Evolutionary conservation across 2,329 filamentous ascomycete genomes (phyloP).

Genomic region (Colletotrichum trifolii): DNA sequence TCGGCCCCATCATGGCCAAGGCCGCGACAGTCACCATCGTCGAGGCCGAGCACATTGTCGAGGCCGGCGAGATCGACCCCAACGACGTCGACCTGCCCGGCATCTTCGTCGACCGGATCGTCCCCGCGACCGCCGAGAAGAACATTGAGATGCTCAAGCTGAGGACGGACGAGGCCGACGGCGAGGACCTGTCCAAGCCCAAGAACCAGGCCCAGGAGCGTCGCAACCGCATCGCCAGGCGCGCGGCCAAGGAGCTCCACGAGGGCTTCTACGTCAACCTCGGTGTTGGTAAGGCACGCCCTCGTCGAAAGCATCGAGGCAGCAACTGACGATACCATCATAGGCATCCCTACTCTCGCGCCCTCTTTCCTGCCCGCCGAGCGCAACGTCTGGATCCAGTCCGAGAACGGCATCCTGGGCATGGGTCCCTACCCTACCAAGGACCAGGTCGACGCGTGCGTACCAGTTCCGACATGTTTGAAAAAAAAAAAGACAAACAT

Average conservation of each 20-base stretch:
- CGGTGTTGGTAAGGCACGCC: conserved; percentile 61
- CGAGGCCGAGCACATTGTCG: conserved; percentile 86
- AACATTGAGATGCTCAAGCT: conserved; percentile 77
- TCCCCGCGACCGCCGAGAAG: conserved; percentile 78
- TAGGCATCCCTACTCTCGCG: conserved; percentile 85
- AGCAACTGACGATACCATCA: too few relatives aligned
- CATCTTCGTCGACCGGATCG: conserved; percentile 85
- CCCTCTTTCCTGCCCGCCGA: conserved; percentile 77
- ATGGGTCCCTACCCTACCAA: conserved; percentile 84
- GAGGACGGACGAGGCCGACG: conserved; percentile 53
- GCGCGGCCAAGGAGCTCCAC: conserved; percentile 84
- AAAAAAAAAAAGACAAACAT: neutral
- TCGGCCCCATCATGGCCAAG: conserved; percentile 83
- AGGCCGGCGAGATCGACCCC: conserved; percentile 76
- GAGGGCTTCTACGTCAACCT: conserved; percentile 84
- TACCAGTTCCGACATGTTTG: conserved; percentile 39
- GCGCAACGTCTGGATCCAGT: conserved; percentile 83
- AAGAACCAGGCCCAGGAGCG: conserved; percentile 61
- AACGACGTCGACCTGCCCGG: conserved; percentile 83
- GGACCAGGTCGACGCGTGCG: conserved; percentile 72
- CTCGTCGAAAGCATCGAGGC: too few relatives aligned
- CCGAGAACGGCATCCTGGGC: conserved; percentile 86
- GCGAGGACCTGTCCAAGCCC: conserved; percentile 46
- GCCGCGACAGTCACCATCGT: conserved; percentile 82
- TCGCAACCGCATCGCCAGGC: conserved; percentile 77